These are phyloP conservation scores for Amorphotheca resinae DNA, from an alignment of 495 filamentous ascomycete genomes.

Conservation along the genomic window DNA sequence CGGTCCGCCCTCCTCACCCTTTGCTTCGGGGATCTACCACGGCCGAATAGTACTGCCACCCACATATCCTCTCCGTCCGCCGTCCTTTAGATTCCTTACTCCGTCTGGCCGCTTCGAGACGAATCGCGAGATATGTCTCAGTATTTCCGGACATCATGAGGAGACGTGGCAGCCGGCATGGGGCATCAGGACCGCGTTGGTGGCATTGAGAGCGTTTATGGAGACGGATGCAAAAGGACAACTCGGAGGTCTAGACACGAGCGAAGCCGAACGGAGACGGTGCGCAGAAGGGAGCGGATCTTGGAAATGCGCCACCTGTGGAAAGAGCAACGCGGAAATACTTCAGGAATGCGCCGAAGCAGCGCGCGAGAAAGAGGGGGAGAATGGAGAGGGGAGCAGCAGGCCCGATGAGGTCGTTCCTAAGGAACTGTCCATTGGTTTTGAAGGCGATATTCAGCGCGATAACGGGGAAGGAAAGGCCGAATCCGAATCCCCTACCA, in stretches of 20 bases:
- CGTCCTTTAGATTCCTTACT: slow-evolving; percentile 87
- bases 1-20: slow-evolving; percentile 71
- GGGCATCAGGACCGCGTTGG: slow-evolving; percentile 73
- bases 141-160: slow-evolving; percentile 88
- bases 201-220: slow-evolving; percentile 57
- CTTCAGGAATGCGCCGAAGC: slow-evolving; percentile 51
- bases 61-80: slow-evolving; percentile 78
- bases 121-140: slow-evolving; percentile 93
- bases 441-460: slow-evolving; percentile 42
- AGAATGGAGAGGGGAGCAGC: slow-evolving; percentile 26
- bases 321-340: slow-evolving; percentile 55
- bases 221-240: slow-evolving; percentile 65
- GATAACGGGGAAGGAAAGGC: no score
- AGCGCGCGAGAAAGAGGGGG: slow-evolving; percentile 38
- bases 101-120: slow-evolving; percentile 88
- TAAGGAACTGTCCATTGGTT: slow-evolving; percentile 45
- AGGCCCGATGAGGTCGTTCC: slow-evolving; percentile 34
- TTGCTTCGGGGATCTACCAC: slow-evolving; percentile 77
- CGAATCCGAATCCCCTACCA: slow-evolving; percentile 4
- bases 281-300: slow-evolving; percentile 48
- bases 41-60: slow-evolving; percentile 87
- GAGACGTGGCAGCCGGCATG: slow-evolving; percentile 98
- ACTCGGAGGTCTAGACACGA: slow-evolving; percentile 75
- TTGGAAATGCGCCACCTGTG: slow-evolving; percentile 58
- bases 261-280: slow-evolving; percentile 43